Evolutionary conservation across 228 moss, liverwort and hornwort genomes (phyloP), one percentile per base, ranked within the genome.

Genomic region (Sphagnum fallax): DNA sequence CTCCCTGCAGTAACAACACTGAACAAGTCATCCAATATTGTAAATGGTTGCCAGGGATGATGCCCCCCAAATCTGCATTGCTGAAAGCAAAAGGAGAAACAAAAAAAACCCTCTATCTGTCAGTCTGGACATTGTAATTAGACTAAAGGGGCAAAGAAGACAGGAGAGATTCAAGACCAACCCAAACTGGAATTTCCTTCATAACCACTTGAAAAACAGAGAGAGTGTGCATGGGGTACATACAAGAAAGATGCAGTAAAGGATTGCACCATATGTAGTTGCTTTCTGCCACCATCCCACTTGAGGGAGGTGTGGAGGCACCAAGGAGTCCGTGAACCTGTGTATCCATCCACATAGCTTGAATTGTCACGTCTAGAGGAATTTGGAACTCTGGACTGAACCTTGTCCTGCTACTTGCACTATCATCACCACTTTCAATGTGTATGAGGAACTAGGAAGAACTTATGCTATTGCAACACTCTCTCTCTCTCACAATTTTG

Each of bases 181-280:
- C 32, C 32, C 32, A 32, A 32, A 32, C 32, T 32, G 32, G 32
- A 32, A 32, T 32, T 32, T 32, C 2, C 32, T 32, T 32, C 2
- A 32, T 32, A 32, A 32, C 32, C 32, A 32, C 9, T 16, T 62
- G 13, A 47, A 6, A 62, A 16, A 16, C 5, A 16, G 18, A 16
- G 8, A 5, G 62, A 47, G 6, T 4, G 2, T 14, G 62, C 8
- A 16, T 63, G 48, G 63, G 61, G 51, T 47, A 76, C 75, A 65
- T 82, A 85, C 85, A 71, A 85, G 79, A 70, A 76, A 85, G 67
- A 77, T 73, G 73, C 85, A 85, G 69, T 75, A 85, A 13, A 85
- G 66, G 32, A 66, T 69, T 62, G 82, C 77, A 51, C 79, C 82
- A 67, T 77, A 79, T 58, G 82, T 75, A 71, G 77, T 79, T 60